These are phyloP conservation scores for Sonneratia alba DNA, from an alignment of 345 rosid species.

Conservation along the genomic window DNA sequence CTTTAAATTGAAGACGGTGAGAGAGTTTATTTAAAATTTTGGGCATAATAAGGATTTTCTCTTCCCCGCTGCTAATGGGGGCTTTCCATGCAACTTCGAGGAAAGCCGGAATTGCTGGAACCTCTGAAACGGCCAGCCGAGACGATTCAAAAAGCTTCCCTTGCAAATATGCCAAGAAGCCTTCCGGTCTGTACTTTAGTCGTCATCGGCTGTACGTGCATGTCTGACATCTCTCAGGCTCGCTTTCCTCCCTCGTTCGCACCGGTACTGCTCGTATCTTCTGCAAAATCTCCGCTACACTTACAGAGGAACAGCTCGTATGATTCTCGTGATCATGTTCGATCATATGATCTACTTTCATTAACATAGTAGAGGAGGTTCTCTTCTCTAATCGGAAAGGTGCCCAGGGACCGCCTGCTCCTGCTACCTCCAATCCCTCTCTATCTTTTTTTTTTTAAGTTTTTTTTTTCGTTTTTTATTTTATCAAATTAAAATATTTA, in stretches of 20 bases:
- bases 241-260: constrained; percentile 4
- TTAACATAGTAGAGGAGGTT: not conserved
- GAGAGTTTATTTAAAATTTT: no score
- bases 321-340: not conserved
- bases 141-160: not conserved
- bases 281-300: not conserved
- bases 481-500: no score
- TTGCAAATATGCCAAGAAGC: not conserved
- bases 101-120: constrained; percentile 17
- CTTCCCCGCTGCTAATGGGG: not conserved
- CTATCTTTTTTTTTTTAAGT: no score
- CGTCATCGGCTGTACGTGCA: constrained; percentile 12
- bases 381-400: no score
- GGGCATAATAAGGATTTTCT: no score
- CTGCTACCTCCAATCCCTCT: no score
- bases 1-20: no score
- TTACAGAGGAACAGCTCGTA: not conserved
- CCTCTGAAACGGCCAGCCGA: not conserved
- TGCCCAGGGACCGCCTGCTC: no score
- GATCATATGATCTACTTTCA: not conserved
- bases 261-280: not conserved
- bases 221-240: not conserved
- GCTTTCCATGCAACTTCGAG: constrained; percentile 40
- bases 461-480: no score
- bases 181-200: constrained; percentile 18